phyloP scores from a whole-genome alignment of 2,329 filamentous ascomycete genomes.

The Cercospora sp. region DNA sequence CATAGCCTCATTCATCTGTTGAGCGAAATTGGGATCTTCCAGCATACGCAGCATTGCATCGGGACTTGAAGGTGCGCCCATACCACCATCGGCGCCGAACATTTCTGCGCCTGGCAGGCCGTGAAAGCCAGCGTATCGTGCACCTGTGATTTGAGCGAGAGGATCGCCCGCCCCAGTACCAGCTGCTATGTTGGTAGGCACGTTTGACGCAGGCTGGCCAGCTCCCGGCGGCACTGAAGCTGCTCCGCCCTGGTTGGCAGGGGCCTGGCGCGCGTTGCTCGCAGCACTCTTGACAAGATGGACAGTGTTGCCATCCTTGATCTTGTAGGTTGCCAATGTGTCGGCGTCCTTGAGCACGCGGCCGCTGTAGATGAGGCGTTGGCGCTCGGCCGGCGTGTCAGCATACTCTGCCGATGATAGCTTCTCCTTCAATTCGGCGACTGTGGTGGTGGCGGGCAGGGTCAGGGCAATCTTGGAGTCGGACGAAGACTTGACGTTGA shows the following conservation, averaged over 20 bases:
- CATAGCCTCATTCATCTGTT: constrained; percentile 89
- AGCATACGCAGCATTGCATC: constrained; percentile 84
- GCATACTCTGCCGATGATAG: constrained; percentile 79
- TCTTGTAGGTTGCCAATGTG: constrained; percentile 80
- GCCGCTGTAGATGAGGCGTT: constrained; percentile 96
- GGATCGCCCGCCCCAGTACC: constrained; percentile 81
- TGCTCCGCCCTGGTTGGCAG: constrained; percentile 51
- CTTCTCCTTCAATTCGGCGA: constrained; percentile 86
- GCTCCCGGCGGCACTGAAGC: constrained; percentile 42
- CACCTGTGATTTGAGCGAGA: constrained; percentile 85
- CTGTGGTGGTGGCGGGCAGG: constrained; percentile 71
- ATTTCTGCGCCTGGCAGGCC: constrained; percentile 82
- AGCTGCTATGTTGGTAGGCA: constrained; percentile 76
- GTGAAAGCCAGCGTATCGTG: constrained; percentile 88
- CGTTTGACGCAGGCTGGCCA: constrained; percentile 57
- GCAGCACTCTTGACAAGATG: constrained; percentile 95
- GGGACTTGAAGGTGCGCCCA: constrained; percentile 81
- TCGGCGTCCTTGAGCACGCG: constrained; percentile 95
- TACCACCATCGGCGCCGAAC: constrained; percentile 93
- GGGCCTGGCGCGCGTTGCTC: constrained; percentile 70
- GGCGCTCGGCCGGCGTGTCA: constrained; percentile 80
- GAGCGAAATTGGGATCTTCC: constrained; percentile 80
- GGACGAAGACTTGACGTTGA: constrained; percentile 96
- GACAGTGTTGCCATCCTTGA: constrained; percentile 92
- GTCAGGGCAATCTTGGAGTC: constrained; percentile 83